Evolutionary conservation across 352 stramenopile species (phyloP), one percentile per base, ranked within the genome.

Genomic region (Aphanomyces cochlioides): DNA sequence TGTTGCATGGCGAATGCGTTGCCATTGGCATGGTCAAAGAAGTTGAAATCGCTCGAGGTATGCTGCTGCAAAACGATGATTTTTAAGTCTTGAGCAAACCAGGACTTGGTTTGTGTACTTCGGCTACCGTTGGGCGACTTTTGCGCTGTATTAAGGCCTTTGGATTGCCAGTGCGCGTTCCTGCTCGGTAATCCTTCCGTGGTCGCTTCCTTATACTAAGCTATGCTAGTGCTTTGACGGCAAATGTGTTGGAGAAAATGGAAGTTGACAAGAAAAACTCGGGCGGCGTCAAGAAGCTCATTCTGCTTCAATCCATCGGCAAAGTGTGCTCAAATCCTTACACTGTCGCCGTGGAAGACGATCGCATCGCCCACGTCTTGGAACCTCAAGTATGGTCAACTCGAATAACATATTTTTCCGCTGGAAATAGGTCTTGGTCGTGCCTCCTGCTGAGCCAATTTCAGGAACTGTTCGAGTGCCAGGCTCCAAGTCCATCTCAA

Each of bases 401-500:
- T 2, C 17, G 10, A 53, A 17, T 12, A 28, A 13, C 4, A 12
- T 48, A 3, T 21, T 10, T 48, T 15, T 48, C 12, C 38, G 1
- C 2, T 34, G 8, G 8, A 7, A 7, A 10, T 56, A 67, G 59
- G 41, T 67, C 3, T 39, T 67, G 59, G 59, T 67, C 54, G 54
- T 61, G 13, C 40, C 39, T 21, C 41, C 59, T 3, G 19, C 3
- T 15, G 40, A 50, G 2, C 59, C 59, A 8, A 48, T 67, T 7
- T 71, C 79, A n/a, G 86, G 86, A 36, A 70, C 63, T n/a, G 86
- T 93, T 63, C 80, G 83, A 21, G 85, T 99, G 43, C 96, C 97
- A 5, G 96, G 96, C 58, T 98, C 93, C 63, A 99, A 99, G 79
- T 98, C 93, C n/a, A 90, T 99, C 53, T 98, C 92, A 57, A 99